Base-by-base conservation (phyloP, 305 asterid genomes). In the Fraxinus floribunda region DNA sequence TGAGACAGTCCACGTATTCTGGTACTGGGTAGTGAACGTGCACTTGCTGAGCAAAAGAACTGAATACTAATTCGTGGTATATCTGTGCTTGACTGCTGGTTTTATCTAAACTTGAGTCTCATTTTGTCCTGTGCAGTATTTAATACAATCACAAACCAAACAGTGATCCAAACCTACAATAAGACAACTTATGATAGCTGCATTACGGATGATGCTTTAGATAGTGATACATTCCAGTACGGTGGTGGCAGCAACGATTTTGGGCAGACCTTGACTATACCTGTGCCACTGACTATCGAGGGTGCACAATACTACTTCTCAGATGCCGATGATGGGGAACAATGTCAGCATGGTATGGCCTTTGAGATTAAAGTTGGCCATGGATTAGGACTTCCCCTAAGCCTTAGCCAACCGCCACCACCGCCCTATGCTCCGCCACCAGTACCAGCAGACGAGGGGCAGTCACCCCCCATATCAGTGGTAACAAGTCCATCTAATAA, bases 111-210 rank as follows among this genome's bases (percentile, higher is more conserved):
- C 29, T 32, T 18, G 15, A 10, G 11, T 80, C 38, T 70, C 52
- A n/a, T 66, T 82, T 34, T 85, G 5, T 78, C 6, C 26, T 71
- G 44, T 86, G 89, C 86, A 95, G 98, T 95, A 68, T 95, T 95
- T 78, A 90, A 92, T 87, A 94, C 98, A 20, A 88, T 87, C 93
- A 87, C 98, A 26, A 95, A 94, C 46, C 93, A 92, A 79, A 91
- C 98, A 0, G 97, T 95, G 87, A 87, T 94, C 86, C 97, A 94
- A 73, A 94, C 98, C 80, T 95, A 91, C 93, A 94, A 94, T n/a
- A 62, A 78, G 86, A 90, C 98, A 20, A 94, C 97, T 0, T 95
- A 87, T 78, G 68, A 18, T 13, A 92, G 88, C 90, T 95, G 98
- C 90, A 52, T 66, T 35, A 39, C 29, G 1, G 98, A 95, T 55